Conservation (phyloP, 805 yeast genomes). For the Teunomyces gatunensis region DNA sequence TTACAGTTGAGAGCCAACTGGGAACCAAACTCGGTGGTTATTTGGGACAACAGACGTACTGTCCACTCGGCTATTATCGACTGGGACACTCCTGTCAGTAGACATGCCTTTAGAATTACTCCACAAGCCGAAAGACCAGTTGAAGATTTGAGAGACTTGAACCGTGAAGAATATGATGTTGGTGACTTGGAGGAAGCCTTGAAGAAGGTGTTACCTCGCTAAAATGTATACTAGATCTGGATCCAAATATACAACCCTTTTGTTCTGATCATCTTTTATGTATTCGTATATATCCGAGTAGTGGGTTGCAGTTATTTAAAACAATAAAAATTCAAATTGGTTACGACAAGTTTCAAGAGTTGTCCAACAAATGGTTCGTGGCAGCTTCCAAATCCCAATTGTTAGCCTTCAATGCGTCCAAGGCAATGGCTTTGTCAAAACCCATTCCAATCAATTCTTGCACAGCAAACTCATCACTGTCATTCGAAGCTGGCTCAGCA, state of each 20-base stretch:
- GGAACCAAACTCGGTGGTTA: slow-evolving; percentile 36
- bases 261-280: background rate
- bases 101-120: slow-evolving; percentile 37
- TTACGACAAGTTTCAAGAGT: slow-evolving; percentile 39
- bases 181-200: slow-evolving; percentile 34
- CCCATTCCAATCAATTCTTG: slow-evolving; percentile 88
- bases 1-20: slow-evolving; percentile 36
- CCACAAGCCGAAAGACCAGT: slow-evolving; percentile 40
- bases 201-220: slow-evolving; percentile 7
- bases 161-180: slow-evolving; percentile 32
- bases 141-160: slow-evolving; percentile 35
- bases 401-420: slow-evolving; percentile 63
- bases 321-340: background rate
- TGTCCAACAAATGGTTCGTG: slow-evolving; percentile 78
- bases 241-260: background rate
- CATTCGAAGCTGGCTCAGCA: slow-evolving; percentile 25
- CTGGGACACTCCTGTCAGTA: slow-evolving; percentile 33
- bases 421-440: slow-evolving; percentile 62
- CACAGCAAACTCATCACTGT: slow-evolving; percentile 53
- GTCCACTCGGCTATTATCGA: slow-evolving; percentile 37
- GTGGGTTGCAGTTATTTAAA: background rate
- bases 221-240: background rate
- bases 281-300: background rate
- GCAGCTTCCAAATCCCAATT: slow-evolving; percentile 82
- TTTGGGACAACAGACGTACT: slow-evolving; percentile 35